Conservation (phyloP, 371 early-diverging fungal genomes). For the Rhizopus sp. region DNA sequence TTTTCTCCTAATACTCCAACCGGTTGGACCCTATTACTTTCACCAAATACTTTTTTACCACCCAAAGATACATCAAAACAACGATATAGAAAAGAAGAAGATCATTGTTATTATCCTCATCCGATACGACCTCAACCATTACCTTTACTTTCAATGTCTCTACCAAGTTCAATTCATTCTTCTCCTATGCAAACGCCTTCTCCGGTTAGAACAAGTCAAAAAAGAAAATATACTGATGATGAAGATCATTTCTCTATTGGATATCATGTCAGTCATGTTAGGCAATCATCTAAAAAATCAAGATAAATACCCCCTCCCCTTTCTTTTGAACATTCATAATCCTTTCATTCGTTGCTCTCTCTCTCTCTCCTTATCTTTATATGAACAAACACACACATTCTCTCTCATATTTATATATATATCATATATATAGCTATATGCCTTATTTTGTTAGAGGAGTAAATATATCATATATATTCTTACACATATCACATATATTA, state of each 20-base stretch:
- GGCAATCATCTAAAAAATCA: conserved; percentile 16
- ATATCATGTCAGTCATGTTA: conserved; percentile 24
- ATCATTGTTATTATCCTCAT: neutral
- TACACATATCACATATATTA: neutral
- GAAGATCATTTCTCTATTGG: conserved; percentile 3
- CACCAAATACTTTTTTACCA: conserved; percentile 23
- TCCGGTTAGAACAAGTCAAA: conserved; percentile 29
- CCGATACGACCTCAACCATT: conserved; percentile 5
- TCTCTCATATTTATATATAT: conserved; percentile 3
- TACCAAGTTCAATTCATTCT: conserved; percentile 44
- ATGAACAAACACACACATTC: conserved; percentile 1
- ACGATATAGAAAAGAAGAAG: conserved; percentile 12
- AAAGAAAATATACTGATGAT: conserved; percentile 10
- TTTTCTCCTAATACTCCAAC: conserved; percentile 6
- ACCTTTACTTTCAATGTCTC: conserved; percentile 35
- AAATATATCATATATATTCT: too few species aligned
- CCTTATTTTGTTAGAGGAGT: neutral
- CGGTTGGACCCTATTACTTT: conserved; percentile 15
- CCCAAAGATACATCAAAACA: conserved; percentile 4
- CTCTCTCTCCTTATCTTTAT: neutral
- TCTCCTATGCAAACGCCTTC: conserved; percentile 52
- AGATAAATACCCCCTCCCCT: neutral
- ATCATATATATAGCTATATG: neutral
- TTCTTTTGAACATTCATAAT: neutral
- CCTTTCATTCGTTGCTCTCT: neutral